Conservation (phyloP, 768 basidiomycete species). For the Leccinum uliginosum region DNA sequence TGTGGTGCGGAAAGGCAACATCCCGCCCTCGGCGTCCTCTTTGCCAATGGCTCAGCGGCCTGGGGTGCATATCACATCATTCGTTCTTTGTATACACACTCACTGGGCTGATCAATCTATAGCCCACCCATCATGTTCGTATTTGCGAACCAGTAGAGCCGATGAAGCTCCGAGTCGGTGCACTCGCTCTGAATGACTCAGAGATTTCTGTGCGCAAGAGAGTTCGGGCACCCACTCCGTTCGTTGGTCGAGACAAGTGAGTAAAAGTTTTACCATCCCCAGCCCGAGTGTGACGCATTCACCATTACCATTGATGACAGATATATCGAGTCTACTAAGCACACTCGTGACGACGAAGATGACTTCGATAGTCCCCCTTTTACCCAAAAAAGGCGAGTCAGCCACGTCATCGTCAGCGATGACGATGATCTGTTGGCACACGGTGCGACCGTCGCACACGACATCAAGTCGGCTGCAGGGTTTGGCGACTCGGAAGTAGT, state of each 20-base stretch:
- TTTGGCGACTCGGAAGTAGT: no score
- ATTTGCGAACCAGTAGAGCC: neutral
- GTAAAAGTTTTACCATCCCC: no score
- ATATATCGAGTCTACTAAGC: no score
- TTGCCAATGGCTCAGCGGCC: neutral
- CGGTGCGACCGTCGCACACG: no score
- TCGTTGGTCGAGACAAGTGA: neutral
- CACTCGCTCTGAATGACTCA: neutral
- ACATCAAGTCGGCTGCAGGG: no score
- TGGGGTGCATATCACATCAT: neutral
- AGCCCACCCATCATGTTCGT: neutral
- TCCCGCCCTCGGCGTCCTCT: neutral
- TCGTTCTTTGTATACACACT: neutral
- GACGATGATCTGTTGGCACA: no score
- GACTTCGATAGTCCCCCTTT: no score
- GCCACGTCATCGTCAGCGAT: no score
- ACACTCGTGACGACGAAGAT: no score
- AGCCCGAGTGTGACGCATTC: no score
- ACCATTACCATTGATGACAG: no score
- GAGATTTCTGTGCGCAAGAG: neutral
- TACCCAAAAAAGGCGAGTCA: no score
- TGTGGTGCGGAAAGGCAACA: neutral
- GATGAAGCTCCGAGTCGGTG: neutral
- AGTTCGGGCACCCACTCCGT: neutral
- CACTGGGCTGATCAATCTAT: neutral